phyloP scores from a whole-genome alignment of 1,284 basidiomycete species.

The Stereum hirsutum region DNA sequence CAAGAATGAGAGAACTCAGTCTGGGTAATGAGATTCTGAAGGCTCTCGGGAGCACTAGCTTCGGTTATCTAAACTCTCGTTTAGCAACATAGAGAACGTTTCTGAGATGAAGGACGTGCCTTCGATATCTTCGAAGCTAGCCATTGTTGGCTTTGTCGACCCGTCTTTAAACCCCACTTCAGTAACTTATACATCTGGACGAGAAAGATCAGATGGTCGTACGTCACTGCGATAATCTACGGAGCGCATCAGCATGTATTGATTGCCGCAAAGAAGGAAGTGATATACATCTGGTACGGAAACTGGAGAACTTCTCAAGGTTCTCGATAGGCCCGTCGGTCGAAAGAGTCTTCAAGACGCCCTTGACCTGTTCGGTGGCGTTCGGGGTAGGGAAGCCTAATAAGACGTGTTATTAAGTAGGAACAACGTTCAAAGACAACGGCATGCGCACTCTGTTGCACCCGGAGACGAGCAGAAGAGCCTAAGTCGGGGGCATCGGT shows the following conservation, averaged over 20 bases:
- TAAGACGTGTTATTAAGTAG: slow-evolving; percentile 2
- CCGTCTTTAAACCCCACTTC: slow-evolving; percentile 41
- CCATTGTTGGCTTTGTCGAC: slow-evolving; percentile 79
- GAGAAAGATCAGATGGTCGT: slow-evolving; percentile 14
- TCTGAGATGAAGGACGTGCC: slow-evolving; percentile 28
- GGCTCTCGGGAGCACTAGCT: slow-evolving; percentile 44
- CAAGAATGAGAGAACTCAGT: slow-evolving; percentile 83
- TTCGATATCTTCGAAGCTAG: slow-evolving; percentile 64
- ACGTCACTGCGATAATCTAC: slow-evolving; percentile 76
- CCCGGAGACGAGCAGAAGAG: slow-evolving; percentile 28
- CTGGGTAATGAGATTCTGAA: slow-evolving; percentile 54
- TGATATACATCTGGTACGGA: slow-evolving; percentile 57
- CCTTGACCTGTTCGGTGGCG: slow-evolving; percentile 44
- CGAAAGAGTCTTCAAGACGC: slow-evolving; percentile 57
- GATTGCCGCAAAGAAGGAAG: slow-evolving; percentile 11
- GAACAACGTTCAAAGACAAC: background rate
- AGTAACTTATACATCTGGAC: slow-evolving; percentile 2
- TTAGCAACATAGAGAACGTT: slow-evolving; percentile 8
- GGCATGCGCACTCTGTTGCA: slow-evolving; percentile 28
- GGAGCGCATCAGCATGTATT: slow-evolving; percentile 32
- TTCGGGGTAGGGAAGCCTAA: slow-evolving; percentile 46
- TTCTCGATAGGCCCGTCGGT: slow-evolving; percentile 61
- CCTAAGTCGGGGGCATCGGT: slow-evolving; percentile 67
- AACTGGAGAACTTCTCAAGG: slow-evolving; percentile 66
- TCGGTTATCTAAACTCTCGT: slow-evolving; percentile 47